Evolutionary conservation across 164 flowering plant species (phyloP).

Genomic region (Chimonanthus salicifolius): DNA sequence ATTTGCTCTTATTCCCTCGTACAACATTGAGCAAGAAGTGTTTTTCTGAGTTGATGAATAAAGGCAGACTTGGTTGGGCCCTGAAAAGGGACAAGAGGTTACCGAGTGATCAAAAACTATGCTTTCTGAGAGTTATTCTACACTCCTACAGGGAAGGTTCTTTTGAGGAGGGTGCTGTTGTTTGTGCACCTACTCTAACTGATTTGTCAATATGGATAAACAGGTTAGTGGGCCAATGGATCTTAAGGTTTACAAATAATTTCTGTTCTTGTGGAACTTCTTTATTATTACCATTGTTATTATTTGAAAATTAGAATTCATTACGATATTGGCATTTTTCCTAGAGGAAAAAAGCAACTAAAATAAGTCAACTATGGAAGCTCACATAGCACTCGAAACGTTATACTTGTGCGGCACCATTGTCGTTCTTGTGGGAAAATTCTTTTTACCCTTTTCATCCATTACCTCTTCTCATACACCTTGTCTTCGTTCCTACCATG

Average conservation of each 20-base stretch:
- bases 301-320: too few species aligned
- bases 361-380: too few species aligned
- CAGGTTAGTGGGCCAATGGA: conserved; percentile 35
- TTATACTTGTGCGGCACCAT: too few species aligned
- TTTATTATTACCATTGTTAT: too few species aligned
- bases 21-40: conserved; percentile 14
- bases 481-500: too few species aligned
- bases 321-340: too few species aligned
- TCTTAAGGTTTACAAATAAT: neutral
- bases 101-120: conserved; percentile 24
- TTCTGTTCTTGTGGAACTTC: neutral
- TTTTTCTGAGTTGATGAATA: conserved; percentile 23
- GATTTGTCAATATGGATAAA: conserved; percentile 54
- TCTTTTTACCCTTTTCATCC: too few species aligned
- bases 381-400: too few species aligned
- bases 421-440: too few species aligned
- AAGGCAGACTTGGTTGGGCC: conserved; percentile 19
- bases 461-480: too few species aligned
- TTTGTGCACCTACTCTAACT: conserved; percentile 65
- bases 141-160: conserved; percentile 69
- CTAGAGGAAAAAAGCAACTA: too few species aligned
- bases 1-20: conserved; percentile 47
- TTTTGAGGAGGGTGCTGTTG: conserved; percentile 82
- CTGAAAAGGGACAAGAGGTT: conserved; percentile 10
- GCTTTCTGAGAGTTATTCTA: conserved; percentile 64